Evolutionary conservation across 2,329 filamentous ascomycete genomes (phyloP), one percentile per base, ranked within the genome.

Genomic region (Tolypocladium tundrense): DNA sequence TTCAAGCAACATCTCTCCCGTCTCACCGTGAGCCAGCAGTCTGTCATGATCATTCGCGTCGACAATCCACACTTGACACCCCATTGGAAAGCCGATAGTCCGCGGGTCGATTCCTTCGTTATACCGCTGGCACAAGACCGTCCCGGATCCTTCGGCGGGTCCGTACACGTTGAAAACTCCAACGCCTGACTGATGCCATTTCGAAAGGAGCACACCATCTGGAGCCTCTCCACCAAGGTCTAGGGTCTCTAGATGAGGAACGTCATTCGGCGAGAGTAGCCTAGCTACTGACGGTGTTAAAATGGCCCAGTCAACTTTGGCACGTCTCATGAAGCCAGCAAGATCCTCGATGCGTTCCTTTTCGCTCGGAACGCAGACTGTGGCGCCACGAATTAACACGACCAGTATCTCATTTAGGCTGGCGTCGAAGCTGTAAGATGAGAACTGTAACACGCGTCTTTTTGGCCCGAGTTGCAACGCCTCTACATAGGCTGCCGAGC

Each of bases 1-100:
- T 45, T 70, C 65, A 6, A 70, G 57, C 1, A 68, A 21, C 2
- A 70, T 57, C 54, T 71, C 69, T 4, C 68, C 69, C 7, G 66
- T 41, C 14, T 48, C 53, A 2, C 66, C 63, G 21, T 63, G 51
- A 0, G 66, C 60, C 0, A 62, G 57, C 2, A 69, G 56, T 3
- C 31, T 24, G 40, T 66, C 19, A 24, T 60, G 58, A 7, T 65
- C 55, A 3, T 63, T 53, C 1, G 62, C 42, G 43, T 60, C 54
- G 1, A 68, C 62, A 7, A 69, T 58, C 67, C 68, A 69, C 10
- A 56, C 54, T 11, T 56, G 16, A 19, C 42, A 50, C 6, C 51
- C 51, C 35, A 53, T 53, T 39, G 54, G 41, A 9, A 56, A 50
- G 31, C 54, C 54, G 14, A 56, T 50, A 7, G 40, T 56, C 35